Base-by-base conservation (phyloP, 495 filamentous ascomycete species). In the Neurospora terricola region DNA sequence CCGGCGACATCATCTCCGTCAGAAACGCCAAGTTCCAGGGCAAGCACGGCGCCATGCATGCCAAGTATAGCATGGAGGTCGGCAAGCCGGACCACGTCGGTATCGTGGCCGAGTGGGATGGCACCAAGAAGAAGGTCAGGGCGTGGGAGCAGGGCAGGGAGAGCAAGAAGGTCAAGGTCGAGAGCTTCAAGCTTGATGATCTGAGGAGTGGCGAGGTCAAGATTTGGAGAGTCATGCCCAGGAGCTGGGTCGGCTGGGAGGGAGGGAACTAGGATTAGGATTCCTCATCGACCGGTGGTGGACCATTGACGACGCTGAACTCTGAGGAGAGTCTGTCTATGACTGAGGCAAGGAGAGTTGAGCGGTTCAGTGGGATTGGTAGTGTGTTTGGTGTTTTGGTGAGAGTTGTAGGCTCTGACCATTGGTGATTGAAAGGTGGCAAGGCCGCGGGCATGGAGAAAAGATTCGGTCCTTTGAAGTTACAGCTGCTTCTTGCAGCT, bases 71-170 rank as follows among this genome's bases (percentile, higher is more conserved):
- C 70, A 83, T 88, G 42, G 96, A 99, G 74, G 93, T 97, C 0
- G 96, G 96, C 69, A 94, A 92, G 77, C 92, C 92, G 5, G 95
- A 97, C 76, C 96, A 99, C 81, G 96, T 98, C 1, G 96, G 88
- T 4, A 85, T 99, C n/a, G 94, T 98, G n/a, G 88, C 94, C 12
- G 96, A 99, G 79, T 99, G 96, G 96, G 96, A 99, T 80, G 96
- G 96, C 38, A 97, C 94, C 36, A 97, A 98, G 87, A 98, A 97
- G 88, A 97, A 97, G 87, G 91, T 99, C 42, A 84, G 94, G 45
- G 94, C 90, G 1, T 98, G 93, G 92, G 96, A 99, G 79, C 96
- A 99, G 79, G 96, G 95, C 0, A 85, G 96, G 38, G 96, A 98
- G 82, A 95, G 90, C 79, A 96, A 91, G 83, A 98, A 98, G 84